Conservation (phyloP, 768 basidiomycete species). For the Phallus indusiatus region DNA sequence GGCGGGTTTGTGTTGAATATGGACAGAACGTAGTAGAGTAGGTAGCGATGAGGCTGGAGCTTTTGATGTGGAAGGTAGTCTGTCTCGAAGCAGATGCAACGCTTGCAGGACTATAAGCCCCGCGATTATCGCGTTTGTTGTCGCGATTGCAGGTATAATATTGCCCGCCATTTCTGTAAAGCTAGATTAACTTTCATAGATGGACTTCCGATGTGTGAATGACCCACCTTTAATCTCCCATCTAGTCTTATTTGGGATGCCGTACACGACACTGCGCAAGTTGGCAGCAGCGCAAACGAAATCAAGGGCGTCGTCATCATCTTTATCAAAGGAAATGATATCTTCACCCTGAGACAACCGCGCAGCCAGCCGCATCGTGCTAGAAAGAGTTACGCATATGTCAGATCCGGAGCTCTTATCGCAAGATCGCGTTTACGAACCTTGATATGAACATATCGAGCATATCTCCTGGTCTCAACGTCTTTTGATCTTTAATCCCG, state of each 20-base stretch:
- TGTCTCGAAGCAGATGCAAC: constrained; percentile 59
- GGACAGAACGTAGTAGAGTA: constrained; percentile 56
- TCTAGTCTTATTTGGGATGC: constrained; percentile 78
- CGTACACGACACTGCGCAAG: constrained; percentile 82
- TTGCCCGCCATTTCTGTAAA: constrained; percentile 93
- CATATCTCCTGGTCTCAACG: constrained; percentile 70
- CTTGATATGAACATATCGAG: constrained; percentile 78
- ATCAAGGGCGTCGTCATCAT: constrained; percentile 93
- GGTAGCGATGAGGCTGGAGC: constrained; percentile 27
- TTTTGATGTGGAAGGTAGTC: constrained; percentile 22
- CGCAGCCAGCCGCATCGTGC: constrained; percentile 69
- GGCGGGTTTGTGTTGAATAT: constrained; percentile 65
- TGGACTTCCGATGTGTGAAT: background rate
- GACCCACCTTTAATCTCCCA: constrained; percentile 91
- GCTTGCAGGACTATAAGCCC: constrained; percentile 93
- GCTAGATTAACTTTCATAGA: background rate
- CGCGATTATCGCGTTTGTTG: constrained; percentile 95
- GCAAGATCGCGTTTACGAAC: constrained; percentile 29
- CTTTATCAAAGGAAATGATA: constrained; percentile 89
- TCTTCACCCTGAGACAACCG: constrained; percentile 52
- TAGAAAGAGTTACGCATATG: constrained; percentile 22
- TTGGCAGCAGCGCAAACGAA: constrained; percentile 96
- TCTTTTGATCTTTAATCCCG: constrained; percentile 73
- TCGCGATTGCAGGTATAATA: constrained; percentile 98
- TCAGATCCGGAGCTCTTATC: background rate